Percentiles rank a stretch among this genome's conserved stretches.
These are phyloP conservation scores for Stellera chamaejasme DNA, from an alignment of 345 rosid genomes.

Conservation along the genomic window DNA sequence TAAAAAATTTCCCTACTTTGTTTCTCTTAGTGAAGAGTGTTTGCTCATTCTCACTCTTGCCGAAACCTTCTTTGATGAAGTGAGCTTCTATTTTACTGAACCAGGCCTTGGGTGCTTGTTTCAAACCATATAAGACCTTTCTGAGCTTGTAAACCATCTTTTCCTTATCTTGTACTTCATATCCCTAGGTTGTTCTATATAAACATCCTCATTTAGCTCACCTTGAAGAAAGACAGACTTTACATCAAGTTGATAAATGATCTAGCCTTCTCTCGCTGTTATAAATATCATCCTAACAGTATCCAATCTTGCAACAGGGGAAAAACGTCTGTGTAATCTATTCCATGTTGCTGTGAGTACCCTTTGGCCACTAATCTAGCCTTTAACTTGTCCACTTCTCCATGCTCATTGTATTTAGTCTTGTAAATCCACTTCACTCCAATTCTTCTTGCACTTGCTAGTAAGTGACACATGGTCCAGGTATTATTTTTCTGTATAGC, in stretches of 20 bases:
- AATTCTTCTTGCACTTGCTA: too few species aligned
- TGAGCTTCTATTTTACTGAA: background rate
- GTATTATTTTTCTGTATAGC: background rate
- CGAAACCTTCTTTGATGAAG: background rate
- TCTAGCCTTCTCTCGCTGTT: background rate
- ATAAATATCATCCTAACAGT: background rate
- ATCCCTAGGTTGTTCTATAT: background rate
- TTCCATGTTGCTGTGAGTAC: too few species aligned
- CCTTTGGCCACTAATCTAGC: too few species aligned
- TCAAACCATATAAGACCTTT: too few species aligned
- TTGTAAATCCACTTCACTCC: background rate
- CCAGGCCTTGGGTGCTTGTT: background rate
- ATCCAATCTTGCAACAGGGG: background rate
- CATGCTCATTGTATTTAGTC: too few species aligned
- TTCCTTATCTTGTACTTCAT: too few species aligned
- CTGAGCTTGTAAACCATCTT: too few species aligned
- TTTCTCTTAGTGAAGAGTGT: too few species aligned
- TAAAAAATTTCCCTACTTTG: too few species aligned
- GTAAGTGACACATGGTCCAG: background rate
- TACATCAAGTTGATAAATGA: background rate
- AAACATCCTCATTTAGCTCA: background rate
- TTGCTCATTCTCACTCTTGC: background rate
- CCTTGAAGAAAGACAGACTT: background rate
- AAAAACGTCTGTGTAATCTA: background rate
- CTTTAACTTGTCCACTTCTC: too few species aligned